phyloP scores from a whole-genome alignment of 805 yeast species.

The Danielia reshetovae region DNA sequence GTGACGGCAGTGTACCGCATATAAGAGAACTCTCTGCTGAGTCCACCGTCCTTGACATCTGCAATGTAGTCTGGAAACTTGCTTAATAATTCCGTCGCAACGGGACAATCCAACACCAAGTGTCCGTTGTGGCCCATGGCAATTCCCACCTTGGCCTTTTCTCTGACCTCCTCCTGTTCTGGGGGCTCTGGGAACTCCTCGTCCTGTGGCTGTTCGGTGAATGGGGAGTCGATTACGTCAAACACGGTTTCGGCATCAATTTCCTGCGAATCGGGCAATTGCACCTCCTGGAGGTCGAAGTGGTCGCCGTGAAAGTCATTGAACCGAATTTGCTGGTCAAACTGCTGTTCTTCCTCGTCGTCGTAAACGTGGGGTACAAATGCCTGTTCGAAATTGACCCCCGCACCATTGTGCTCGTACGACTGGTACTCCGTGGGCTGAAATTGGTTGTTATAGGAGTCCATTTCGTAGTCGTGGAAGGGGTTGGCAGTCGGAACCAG shows the following conservation, averaged over 20 bases:
- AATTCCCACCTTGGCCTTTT: constrained; percentile 29
- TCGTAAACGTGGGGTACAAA: constrained; percentile 42
- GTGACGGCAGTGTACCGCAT: constrained; percentile 64
- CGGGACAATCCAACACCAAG: constrained; percentile 84
- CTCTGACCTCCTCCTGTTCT: constrained; percentile 27
- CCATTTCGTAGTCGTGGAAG: constrained; percentile 22
- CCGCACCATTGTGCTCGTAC: neutral
- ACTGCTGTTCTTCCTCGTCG: constrained; percentile 39
- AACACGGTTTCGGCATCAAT: constrained; percentile 7
- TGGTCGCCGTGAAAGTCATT: constrained; percentile 40
- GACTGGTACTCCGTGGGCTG: constrained; percentile 1
- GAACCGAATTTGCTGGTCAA: constrained; percentile 36
- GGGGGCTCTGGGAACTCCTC: constrained; percentile 29
- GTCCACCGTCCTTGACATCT: constrained; percentile 34
- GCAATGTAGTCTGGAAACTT: constrained; percentile 39
- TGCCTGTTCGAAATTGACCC: constrained; percentile 28
- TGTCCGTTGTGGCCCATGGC: constrained; percentile 54
- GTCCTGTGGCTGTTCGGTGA: constrained; percentile 25
- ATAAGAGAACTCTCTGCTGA: constrained; percentile 53
- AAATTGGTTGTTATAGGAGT: constrained; percentile 13
- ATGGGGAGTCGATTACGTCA: constrained; percentile 15
- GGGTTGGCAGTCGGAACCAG: constrained; percentile 9
- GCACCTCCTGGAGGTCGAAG: constrained; percentile 35
- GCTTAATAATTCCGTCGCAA: constrained; percentile 59
- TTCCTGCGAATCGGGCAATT: constrained; percentile 19